These are phyloP conservation scores for Ogataea trehaloabstinens DNA, from an alignment of 805 yeast species.

Conservation along the genomic window DNA sequence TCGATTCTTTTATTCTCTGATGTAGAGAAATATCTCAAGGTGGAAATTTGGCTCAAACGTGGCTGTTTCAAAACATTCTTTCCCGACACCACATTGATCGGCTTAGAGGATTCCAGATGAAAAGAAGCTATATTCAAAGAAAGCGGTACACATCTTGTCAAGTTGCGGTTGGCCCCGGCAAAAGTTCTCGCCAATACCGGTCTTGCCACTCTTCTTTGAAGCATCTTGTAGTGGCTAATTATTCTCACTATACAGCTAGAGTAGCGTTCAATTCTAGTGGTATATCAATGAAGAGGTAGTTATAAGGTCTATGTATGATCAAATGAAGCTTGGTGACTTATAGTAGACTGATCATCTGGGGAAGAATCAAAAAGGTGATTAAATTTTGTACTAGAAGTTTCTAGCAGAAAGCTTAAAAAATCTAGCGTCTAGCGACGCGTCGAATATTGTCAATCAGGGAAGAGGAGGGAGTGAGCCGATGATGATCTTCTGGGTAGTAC, in stretches of 20 bases:
- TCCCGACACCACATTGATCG: too few species aligned
- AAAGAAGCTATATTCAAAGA: neutral
- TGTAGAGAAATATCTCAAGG: slow-evolving; percentile 22
- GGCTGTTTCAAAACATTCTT: too few species aligned
- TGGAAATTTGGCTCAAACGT: too few species aligned
- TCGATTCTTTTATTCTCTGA: slow-evolving; percentile 12
- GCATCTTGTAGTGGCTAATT: neutral
- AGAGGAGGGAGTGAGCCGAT: slow-evolving; percentile 1
- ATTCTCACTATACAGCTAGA: too few species aligned
- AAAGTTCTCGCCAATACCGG: slow-evolving; percentile 1
- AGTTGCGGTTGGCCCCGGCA: neutral
- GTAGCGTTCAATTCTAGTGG: too few species aligned
- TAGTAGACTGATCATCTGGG: too few species aligned
- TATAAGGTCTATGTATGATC: too few species aligned
- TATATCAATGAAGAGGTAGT: too few species aligned
- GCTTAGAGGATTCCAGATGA: too few species aligned
- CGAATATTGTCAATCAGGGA: neutral
- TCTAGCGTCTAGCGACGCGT: slow-evolving; percentile 3
- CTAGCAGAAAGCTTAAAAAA: slow-evolving; percentile 1
- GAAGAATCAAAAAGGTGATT: neutral
- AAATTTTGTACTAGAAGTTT: slow-evolving; percentile 13
- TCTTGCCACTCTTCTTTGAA: neutral
- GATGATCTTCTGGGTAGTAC: neutral
- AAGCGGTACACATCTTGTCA: neutral
- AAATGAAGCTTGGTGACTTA: too few species aligned